Evolutionary conservation across 139 green algal species (phyloP).

Genomic region (Spirogloea muscicola): DNA sequence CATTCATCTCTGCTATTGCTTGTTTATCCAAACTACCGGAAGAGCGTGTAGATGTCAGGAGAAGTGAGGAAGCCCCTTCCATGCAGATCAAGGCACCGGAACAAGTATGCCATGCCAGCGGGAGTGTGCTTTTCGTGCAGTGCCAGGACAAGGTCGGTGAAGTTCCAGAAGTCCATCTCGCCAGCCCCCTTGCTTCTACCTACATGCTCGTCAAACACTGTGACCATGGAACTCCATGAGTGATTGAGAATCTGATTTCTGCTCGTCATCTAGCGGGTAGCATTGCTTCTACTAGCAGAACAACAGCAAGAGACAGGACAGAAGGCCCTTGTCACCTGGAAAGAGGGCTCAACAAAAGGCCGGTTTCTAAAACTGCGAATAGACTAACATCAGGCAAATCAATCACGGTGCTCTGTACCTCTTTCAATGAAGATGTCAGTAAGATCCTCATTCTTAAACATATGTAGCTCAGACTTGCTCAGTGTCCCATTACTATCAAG

Average conservation of each 20-base stretch:
- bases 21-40: neutral
- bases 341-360: neutral
- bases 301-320: neutral
- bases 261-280: neutral
- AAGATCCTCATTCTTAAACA: conserved; percentile 31
- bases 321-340: neutral
- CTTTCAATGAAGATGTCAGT: conserved; percentile 48
- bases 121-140: conserved; percentile 46
- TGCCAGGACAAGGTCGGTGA: conserved; percentile 49
- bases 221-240: neutral
- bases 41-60: conserved; percentile 45
- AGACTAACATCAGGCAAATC: neutral
- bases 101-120: conserved; percentile 48
- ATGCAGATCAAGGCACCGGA: conserved; percentile 50
- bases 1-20: neutral
- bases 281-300: neutral
- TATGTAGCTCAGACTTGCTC: conserved; percentile 27
- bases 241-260: neutral
- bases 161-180: conserved; percentile 46
- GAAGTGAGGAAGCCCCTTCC: conserved; percentile 31
- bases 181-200: neutral
- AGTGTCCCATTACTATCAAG: conserved; percentile 25
- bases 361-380: neutral
- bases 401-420: neutral
- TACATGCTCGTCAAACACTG: conserved; percentile 49